Base-by-base conservation (phyloP, 2,329 filamentous ascomycete genomes). In the Aspergillus japonicus region DNA sequence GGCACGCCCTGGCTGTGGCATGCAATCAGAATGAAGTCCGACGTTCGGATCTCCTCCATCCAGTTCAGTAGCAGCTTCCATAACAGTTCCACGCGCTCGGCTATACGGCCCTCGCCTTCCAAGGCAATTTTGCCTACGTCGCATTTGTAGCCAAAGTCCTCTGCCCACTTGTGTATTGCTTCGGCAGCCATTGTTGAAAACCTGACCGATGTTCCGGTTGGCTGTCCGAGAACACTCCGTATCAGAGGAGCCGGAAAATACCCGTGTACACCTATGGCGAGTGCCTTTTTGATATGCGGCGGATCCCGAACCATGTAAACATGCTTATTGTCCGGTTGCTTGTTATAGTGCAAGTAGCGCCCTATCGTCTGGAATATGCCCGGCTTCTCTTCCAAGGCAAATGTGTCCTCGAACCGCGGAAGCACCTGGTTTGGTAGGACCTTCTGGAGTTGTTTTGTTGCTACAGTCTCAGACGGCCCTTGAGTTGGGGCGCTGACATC, bases 1-100 rank as follows among this genome's bases (percentile, higher is more conserved):
- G 95, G 95, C 0, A 98, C 95, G 23, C 95, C 95, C 75, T 99
- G 95, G 2, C 92, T 96, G 74, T 99, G 95, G 61, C 92, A 96
- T 2, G 92, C 92, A n/a, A 99, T 80, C 44, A 99, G 77, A 47
- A 99, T 88, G 62, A 98, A 88, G 75, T 99, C 95, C 0, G 95
- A 93, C 56, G 85, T 85, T 54, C 91, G 87, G 33, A 99, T 89
- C 64, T 94, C 89, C 42, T 96, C 92, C 64, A 97, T 91, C 91
- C 92, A 96, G 74, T 97, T 97, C 29, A 97, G 82, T 57, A 99
- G 82, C 10, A 98, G 82, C 75, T 94, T 96, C 95, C 95, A 99
- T 6, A 99, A 79, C 44, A 96, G 90, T 62, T 96, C 90, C 1
- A 98, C 92, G 6, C 95, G 85, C 63, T 98, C 93, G 2, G 85